Conservation (phyloP, 1,139 yeast species). For the Yamadazyma triangularis region DNA sequence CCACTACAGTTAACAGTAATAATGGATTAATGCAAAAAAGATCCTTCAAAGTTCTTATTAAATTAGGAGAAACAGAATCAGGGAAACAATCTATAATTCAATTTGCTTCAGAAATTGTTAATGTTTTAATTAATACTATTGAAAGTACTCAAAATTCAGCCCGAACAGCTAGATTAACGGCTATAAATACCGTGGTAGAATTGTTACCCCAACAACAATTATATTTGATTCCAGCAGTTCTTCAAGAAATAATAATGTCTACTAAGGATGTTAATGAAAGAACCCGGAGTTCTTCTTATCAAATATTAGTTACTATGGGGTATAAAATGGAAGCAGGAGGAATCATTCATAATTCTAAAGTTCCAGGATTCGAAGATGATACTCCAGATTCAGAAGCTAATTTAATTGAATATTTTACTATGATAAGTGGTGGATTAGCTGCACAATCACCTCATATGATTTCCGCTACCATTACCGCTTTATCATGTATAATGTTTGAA, state of each 20-base stretch:
- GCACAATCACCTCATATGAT: slow-evolving; percentile 94
- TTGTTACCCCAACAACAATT: slow-evolving; percentile 59
- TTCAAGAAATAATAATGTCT: slow-evolving; percentile 84
- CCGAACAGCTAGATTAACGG: slow-evolving; percentile 72
- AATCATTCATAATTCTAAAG: slow-evolving; percentile 55
- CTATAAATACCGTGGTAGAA: slow-evolving; percentile 58
- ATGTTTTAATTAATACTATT: slow-evolving; percentile 54
- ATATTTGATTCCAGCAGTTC: slow-evolving; percentile 72
- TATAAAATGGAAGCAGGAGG: slow-evolving; percentile 73
- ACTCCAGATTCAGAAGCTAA: slow-evolving; percentile 64
- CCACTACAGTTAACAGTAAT: slow-evolving; percentile 54
- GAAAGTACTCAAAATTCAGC: slow-evolving; percentile 68
- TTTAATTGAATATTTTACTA: slow-evolving; percentile 79
- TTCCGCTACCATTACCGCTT: slow-evolving; percentile 89
- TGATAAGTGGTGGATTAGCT: slow-evolving; percentile 95
- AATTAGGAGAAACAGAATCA: slow-evolving; percentile 62
- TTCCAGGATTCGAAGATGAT: slow-evolving; percentile 63
- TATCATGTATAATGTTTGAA: slow-evolving; percentile 83
- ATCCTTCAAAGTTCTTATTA: slow-evolving; percentile 76
- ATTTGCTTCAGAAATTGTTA: slow-evolving; percentile 57
- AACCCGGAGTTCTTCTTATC: slow-evolving; percentile 79
- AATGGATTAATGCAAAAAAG: slow-evolving; percentile 82
- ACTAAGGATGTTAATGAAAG: slow-evolving; percentile 95
- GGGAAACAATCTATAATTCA: slow-evolving; percentile 51
- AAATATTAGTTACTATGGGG: slow-evolving; percentile 77